These are phyloP conservation scores for Meyerozyma elateridarum DNA, from an alignment of 1,139 yeast genomes.

Conservation along the genomic window DNA sequence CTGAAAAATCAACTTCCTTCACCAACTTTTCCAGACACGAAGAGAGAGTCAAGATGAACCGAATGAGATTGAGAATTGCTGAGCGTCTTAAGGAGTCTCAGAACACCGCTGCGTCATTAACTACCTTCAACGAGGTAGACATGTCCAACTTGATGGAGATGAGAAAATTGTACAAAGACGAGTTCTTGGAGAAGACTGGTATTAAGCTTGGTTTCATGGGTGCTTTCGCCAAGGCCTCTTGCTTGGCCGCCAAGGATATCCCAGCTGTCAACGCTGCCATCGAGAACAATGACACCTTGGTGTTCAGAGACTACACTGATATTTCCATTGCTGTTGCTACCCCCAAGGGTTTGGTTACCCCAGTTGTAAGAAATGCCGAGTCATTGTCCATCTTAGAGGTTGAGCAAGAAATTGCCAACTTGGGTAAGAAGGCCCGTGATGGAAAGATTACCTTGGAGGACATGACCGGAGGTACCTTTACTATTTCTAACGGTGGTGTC, in stretches of 20 bases:
- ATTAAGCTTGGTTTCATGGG: slow-evolving; percentile 99
- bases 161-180: slow-evolving; percentile 97
- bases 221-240: slow-evolving; percentile 90
- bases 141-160: slow-evolving; percentile 89
- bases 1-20: slow-evolving; percentile 28
- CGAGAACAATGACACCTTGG: slow-evolving; percentile 88
- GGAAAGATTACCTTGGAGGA: slow-evolving; percentile 95
- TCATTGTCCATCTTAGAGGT: slow-evolving; percentile 82
- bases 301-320: slow-evolving; percentile 94
- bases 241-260: slow-evolving; percentile 89
- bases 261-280: slow-evolving; percentile 96
- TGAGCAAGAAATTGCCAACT: slow-evolving; percentile 75
- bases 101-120: slow-evolving; percentile 96
- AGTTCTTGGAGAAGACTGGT: slow-evolving; percentile 89
- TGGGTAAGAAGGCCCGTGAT: slow-evolving; percentile 95
- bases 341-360: slow-evolving; percentile 98
- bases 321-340: slow-evolving; percentile 97
- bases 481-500: slow-evolving; percentile 99
- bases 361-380: slow-evolving; percentile 97
- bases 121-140: slow-evolving; percentile 97
- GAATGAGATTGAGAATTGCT: slow-evolving; percentile 99
- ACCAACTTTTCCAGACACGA: slow-evolving; percentile 78
- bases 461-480: slow-evolving; percentile 99
- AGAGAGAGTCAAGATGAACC: slow-evolving; percentile 95
- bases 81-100: slow-evolving; percentile 99